Evolutionary conservation across 169 alveolate genomes (phyloP).

Genomic region (Eimeria maxima): DNA sequence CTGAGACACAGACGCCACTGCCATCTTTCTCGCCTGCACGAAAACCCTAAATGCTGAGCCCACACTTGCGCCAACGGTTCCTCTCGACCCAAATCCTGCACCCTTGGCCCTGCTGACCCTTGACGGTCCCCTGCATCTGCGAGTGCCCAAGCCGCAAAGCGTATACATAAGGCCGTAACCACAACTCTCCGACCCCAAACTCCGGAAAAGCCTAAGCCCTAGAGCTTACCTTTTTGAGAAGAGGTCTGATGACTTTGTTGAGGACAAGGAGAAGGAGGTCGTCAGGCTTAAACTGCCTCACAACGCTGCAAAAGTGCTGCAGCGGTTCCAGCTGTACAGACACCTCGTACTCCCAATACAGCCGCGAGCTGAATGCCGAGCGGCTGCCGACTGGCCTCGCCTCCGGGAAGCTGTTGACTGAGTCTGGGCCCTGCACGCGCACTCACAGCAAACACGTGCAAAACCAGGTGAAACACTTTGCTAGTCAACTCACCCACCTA

Average conservation of each 20-base stretch:
- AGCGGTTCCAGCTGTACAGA: slow-evolving; percentile 92
- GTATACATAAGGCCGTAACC: not conserved
- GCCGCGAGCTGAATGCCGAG: slow-evolving; percentile 40
- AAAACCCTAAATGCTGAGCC: slow-evolving; percentile 15
- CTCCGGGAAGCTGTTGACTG: not conserved
- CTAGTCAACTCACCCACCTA: too few species aligned
- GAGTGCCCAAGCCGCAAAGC: not conserved
- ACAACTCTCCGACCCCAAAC: not conserved
- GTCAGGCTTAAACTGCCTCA: slow-evolving; percentile 27
- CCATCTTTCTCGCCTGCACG: slow-evolving; percentile 58
- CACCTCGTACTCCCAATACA: slow-evolving; percentile 91
- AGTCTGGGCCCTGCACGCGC: slow-evolving; percentile 13
- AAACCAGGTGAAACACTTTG: not conserved
- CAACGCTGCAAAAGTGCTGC: slow-evolving; percentile 88
- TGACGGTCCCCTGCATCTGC: not conserved
- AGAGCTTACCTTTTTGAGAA: slow-evolving; percentile 52
- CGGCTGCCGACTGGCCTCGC: not conserved
- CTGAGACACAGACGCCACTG: slow-evolving; percentile 73
- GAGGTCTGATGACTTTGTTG: slow-evolving; percentile 55
- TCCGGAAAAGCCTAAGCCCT: not conserved
- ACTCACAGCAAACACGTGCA: not conserved
- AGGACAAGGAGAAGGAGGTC: slow-evolving; percentile 33
- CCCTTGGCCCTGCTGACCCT: not conserved
- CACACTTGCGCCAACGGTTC: not conserved
- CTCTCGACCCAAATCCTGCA: not conserved